phyloP scores from a whole-genome alignment of 176 grass and related monocot species.

The Oryza glumipatula region DNA sequence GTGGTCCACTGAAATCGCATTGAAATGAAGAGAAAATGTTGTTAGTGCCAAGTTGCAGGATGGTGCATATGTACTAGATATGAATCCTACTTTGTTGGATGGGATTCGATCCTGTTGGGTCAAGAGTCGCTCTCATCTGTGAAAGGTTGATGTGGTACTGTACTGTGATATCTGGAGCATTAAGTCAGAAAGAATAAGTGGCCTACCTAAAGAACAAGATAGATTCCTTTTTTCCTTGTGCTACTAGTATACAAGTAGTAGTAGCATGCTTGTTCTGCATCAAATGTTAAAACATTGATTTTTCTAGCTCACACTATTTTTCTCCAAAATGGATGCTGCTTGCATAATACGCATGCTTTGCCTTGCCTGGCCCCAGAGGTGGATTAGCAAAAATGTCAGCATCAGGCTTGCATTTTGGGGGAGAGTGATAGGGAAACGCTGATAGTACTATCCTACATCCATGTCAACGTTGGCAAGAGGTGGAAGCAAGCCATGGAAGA shows the following conservation, averaged over 20 bases:
- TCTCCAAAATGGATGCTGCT: constrained; percentile 27
- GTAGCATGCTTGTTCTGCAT: background rate
- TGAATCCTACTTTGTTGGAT: constrained; percentile 35
- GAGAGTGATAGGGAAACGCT: background rate
- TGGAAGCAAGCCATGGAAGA: background rate
- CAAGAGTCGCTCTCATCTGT: constrained; percentile 13
- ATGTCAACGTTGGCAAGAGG: background rate
- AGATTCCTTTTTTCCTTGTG: constrained; percentile 27
- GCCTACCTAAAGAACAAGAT: constrained; percentile 1
- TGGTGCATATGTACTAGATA: background rate
- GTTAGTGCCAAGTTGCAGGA: constrained; percentile 11
- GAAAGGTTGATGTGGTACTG: constrained; percentile 4
- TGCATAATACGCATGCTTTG: constrained; percentile 44
- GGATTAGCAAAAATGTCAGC: constrained; percentile 11
- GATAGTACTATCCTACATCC: background rate
- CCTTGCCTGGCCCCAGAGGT: background rate
- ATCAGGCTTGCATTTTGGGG: background rate
- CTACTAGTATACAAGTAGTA: background rate
- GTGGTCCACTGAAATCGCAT: constrained; percentile 20
- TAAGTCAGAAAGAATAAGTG: background rate
- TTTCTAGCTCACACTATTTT: constrained; percentile 25
- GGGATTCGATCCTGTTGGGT: constrained; percentile 45
- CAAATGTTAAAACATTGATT: constrained; percentile 8
- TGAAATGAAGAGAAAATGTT: background rate
- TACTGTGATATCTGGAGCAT: background rate